Evolutionary conservation across 23 red algal genomes (phyloP), one percentile per base, ranked within the genome.

Genomic region (Pyropia yezoensis): DNA sequence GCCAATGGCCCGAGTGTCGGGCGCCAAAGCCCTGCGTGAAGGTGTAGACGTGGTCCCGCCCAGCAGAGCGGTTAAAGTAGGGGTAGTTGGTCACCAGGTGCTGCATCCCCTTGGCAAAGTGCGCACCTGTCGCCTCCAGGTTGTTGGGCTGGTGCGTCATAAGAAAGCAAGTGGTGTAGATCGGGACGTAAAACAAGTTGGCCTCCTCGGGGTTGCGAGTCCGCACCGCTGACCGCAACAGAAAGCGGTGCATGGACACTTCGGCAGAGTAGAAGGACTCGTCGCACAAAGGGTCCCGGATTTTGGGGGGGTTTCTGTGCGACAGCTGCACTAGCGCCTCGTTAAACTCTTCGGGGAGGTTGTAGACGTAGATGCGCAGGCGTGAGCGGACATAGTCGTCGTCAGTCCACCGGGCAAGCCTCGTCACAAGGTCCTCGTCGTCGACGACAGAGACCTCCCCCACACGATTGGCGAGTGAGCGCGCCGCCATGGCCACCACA

Each of bases 181-280:
- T 60, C 6, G 75, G 85, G 27, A 80, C 70, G 81, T 86, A 84
- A 21, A 84, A 84, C 23, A 84, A 73, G 60, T 84, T 24, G 1
- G 81, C 70, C 47, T 68, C 27, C 5, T 75, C 71, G 52, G 81
- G 81, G 61, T 66, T 5, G 14, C 3, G 26, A 11, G 81, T 86
- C 56, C 70, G 81, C 16, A 84, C 32, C 32, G 49, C 61, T 34
- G 54, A 63, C 14, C 50, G 24, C 29, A 76, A 49, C 58, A 76
- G 49, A n/a, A 59, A 76, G 26, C 61, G 81, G 61, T 76, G 81
- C 8, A 76, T 15, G 49, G 63, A 57, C 17, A 76, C 70, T 56
- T 75, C 81, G 39, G 52, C 69, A 11, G 69, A 75, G n/a, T 76
- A 75, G 34, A 86, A 75, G 27, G 67, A 70, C 2, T 50, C 71